Conservation (phyloP, 257 asterid genomes). For the Galeopsis tetrahit region DNA sequence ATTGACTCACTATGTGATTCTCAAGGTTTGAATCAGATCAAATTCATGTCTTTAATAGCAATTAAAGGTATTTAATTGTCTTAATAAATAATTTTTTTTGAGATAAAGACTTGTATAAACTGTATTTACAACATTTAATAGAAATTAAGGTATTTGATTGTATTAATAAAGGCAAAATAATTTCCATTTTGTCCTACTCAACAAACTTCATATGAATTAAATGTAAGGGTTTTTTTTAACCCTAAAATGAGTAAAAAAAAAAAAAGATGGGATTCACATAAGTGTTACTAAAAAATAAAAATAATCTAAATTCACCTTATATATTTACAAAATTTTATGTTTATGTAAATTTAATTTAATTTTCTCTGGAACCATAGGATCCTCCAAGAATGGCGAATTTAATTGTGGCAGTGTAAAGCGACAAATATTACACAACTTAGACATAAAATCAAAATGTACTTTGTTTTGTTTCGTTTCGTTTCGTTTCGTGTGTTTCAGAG, state of each 20-base stretch:
- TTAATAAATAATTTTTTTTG: no score
- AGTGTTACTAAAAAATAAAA: neutral
- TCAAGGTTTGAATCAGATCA: neutral
- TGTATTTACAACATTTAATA: neutral
- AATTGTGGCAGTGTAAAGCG: constrained; percentile 29
- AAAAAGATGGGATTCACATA: no score
- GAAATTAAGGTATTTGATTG: neutral
- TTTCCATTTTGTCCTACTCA: no score
- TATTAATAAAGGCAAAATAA: neutral
- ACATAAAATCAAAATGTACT: neutral
- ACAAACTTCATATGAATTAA: no score
- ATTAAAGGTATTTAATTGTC: neutral
- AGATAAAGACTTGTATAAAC: no score
- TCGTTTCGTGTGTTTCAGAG: neutral
- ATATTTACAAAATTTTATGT: neutral
- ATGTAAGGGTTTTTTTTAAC: no score
- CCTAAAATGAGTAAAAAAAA: no score
- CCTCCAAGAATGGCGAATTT: neutral
- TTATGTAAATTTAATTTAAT: neutral
- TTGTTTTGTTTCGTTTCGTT: neutral
- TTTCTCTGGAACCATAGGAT: neutral
- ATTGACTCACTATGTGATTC: neutral
- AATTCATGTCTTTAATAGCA: neutral
- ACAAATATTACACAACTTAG: constrained; percentile 13
- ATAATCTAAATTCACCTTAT: neutral